These are phyloP conservation scores for Penicillium sp. DNA, from an alignment of 2,329 filamentous ascomycete genomes.

Conservation along the genomic window DNA sequence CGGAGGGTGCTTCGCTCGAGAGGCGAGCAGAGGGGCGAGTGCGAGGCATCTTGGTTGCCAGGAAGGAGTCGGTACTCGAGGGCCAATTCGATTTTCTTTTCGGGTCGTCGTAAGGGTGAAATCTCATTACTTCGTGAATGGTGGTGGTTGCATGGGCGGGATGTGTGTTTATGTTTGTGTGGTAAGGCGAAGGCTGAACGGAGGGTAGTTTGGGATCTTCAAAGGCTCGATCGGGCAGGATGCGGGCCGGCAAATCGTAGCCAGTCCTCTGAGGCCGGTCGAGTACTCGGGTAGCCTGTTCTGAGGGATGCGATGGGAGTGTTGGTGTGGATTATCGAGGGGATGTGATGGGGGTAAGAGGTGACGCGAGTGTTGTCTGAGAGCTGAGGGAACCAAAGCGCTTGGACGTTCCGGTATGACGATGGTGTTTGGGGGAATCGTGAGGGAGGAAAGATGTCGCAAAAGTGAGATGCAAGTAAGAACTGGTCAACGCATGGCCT, in stretches of 20 bases:
- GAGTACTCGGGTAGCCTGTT: neutral
- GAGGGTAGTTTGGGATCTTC: constrained; percentile 5
- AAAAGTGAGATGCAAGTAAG: neutral
- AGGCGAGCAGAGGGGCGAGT: constrained; percentile 44
- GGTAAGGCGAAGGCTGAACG: neutral
- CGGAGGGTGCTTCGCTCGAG: constrained; percentile 49
- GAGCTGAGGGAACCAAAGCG: constrained; percentile 10
- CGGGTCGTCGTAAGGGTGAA: constrained; percentile 24
- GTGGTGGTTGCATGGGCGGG: constrained; percentile 25
- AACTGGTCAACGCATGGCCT: constrained; percentile 12
- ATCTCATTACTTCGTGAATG: constrained; percentile 29
- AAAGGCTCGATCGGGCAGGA: constrained; percentile 17
- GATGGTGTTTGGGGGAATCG: neutral
- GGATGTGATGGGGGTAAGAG: constrained; percentile 1
- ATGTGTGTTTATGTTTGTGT: constrained; percentile 12
- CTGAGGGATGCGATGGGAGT: neutral
- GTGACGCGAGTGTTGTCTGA: constrained; percentile 4
- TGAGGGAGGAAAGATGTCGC: neutral
- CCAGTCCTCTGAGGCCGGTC: neutral
- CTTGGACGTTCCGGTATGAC: neutral
- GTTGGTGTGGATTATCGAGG: neutral
- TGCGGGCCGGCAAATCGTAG: constrained; percentile 3
- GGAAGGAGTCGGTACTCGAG: constrained; percentile 13
- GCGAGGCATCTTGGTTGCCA: constrained; percentile 43
- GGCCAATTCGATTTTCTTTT: constrained; percentile 21